Evolutionary conservation across 305 asterid species (phyloP), one percentile per base, ranked within the genome.

Genomic region (Fraxinus angustifolia): DNA sequence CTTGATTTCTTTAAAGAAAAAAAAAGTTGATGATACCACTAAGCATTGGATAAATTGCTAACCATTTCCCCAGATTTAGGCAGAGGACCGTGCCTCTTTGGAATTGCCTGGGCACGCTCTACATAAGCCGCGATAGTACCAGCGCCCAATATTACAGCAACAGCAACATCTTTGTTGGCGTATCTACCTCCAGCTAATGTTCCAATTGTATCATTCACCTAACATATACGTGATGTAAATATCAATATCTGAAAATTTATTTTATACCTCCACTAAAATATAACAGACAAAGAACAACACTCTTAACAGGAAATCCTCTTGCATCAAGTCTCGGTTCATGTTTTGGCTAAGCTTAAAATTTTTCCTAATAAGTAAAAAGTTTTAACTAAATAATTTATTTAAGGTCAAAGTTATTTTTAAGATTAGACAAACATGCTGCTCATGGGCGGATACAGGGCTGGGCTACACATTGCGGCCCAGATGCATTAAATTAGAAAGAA

Each of bases 31-130:
- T 8, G 10, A 21, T 23, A 7, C 28, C 72, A 62, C 19, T 19
- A 67, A 71, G 77, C 17, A 71, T 17, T 23, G 50, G 33, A 26
- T 48, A 84, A 77, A 70, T 42, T 85, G 53, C 92, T 62, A 73
- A 93, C 99, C 99, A 92, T 93, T 82, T 95, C 97, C 80, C 98
- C 97, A 14, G 97, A 92, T 78, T 89, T 87, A 76, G 99, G 97
- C 83, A 92, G 78, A 38, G 97, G 93, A 21, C 97, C 97, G 6
- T 92, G 97, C 97, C 98, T 91, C 84, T 95, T 95, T 11, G 98
- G 97, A 82, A 95, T 92, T 36, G 97, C 93, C 86, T 92, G 93
- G 77, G 96, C 97, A 45, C 97, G 96, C 81, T 95, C 99, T 2
- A 93, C 88, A 58, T 91, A 95, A 53, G 98, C 98, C 3, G 97